Base-by-base conservation (phyloP, 2,329 filamentous ascomycete genomes). In the Ceratocystis diversiconidia region DNA sequence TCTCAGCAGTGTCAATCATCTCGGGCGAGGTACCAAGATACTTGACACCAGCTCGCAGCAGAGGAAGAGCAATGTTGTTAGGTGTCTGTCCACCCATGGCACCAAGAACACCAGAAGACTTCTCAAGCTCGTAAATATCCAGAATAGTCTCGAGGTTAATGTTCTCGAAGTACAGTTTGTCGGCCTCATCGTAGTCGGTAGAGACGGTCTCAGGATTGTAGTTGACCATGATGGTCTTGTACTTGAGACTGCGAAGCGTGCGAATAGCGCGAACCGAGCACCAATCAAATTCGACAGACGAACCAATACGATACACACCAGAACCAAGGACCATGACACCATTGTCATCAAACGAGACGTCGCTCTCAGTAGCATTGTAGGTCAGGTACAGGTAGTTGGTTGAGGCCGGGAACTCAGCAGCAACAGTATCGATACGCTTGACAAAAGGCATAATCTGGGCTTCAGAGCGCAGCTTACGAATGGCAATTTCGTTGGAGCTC, bases 211-310 rank as follows among this genome's bases (percentile, higher is more conserved):
- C 92, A 0, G 92, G 92, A 72, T 96, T 96, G 73, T 88, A 90
- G 72, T 95, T 95, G 62, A 95, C 86, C 92, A 97, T 97, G 72
- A 97, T 86, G 0, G 94, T 97, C 81, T 97, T 97, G 79, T 87
- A 85, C 1, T 89, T 89, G 68, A 86, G 83, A 69, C 89, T 84
- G 62, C 94, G 85, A 6, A 99, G 82, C 1, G 94, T 97, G 69
- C 92, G 86, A 69, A 97, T 95, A 5, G 94, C 90, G 68, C 92
- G 83, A 32, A 99, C 94, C 3, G 94, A 96, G 75, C 94, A 97
- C 94, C 94, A 99, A 76, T 99, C 94, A 75, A 99, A 99, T 74
- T 99, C 94, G 67, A 99, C 94, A 0, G 92, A 96, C 0, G 92
- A 96, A 70, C 94, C 94, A 69, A 99, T 99, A 68, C 94, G 85